Conservation (phyloP, 148 eudicot genomes). For the Nepenthes mirabilis region DNA sequence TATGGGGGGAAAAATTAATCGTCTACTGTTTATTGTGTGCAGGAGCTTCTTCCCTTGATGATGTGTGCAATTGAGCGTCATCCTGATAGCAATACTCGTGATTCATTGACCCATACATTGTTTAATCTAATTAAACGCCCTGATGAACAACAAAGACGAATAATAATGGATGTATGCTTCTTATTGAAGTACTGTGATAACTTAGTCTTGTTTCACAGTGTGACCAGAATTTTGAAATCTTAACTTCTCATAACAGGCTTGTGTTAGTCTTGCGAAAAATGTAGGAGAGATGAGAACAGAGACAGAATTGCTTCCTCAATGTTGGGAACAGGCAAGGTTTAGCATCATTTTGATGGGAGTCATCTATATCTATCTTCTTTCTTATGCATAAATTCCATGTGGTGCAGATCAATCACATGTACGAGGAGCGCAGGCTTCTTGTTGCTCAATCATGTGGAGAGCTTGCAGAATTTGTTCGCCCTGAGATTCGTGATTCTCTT, state of each 20-base stretch:
- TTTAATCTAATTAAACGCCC: constrained; percentile 97
- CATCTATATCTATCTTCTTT: constrained; percentile 1
- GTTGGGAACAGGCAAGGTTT: constrained; percentile 93
- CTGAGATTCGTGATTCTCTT: constrained; percentile 97
- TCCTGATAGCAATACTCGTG: constrained; percentile 84
- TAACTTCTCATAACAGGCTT: constrained; percentile 42
- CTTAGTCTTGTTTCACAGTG: constrained; percentile 1
- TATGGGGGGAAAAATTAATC: constrained; percentile 2
- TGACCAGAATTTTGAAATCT: constrained; percentile 1
- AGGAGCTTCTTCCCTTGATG: constrained; percentile 99
- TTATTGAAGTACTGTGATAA: constrained; percentile 1
- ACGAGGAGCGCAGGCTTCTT: constrained; percentile 95
- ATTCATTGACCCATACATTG: constrained; percentile 89
- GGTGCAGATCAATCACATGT: constrained; percentile 91
- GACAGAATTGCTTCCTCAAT: constrained; percentile 97
- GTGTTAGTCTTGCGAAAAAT: constrained; percentile 89
- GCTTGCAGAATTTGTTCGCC: constrained; percentile 90
- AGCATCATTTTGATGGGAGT: neutral
- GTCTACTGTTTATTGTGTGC: constrained; percentile 10
- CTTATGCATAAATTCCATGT: constrained; percentile 9
- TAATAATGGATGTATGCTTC: constrained; percentile 89
- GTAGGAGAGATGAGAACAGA: constrained; percentile 97
- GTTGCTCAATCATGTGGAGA: constrained; percentile 99
- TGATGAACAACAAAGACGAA: constrained; percentile 92
- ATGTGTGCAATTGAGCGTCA: constrained; percentile 99